These are phyloP conservation scores for Phytophthora hybrid DNA, from an alignment of 352 stramenopile genomes.

Conservation along the genomic window DNA sequence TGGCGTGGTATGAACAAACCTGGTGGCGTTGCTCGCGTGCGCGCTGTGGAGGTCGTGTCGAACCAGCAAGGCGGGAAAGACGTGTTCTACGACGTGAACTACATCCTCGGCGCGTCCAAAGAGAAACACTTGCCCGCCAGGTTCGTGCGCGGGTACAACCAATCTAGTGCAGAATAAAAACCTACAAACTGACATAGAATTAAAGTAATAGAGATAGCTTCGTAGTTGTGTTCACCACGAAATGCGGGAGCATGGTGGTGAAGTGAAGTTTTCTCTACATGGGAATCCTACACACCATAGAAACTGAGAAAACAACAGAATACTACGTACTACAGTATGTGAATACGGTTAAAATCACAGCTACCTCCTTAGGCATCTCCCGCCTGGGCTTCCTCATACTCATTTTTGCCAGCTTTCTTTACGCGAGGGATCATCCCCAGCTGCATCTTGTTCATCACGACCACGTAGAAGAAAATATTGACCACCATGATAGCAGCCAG, in stretches of 20 bases:
- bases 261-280: background rate
- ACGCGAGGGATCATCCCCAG: slow-evolving; percentile 4
- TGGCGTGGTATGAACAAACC: slow-evolving; percentile 76
- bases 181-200: background rate
- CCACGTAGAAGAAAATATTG: slow-evolving; percentile 10
- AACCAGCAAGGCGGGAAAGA: slow-evolving; percentile 21
- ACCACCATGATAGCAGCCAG: slow-evolving; percentile 4
- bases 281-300: too few relatives aligned
- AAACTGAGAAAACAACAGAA: background rate
- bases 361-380: background rate
- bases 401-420: slow-evolving; percentile 1
- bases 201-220: slow-evolving; percentile 23
- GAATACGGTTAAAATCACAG: background rate
- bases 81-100: slow-evolving; percentile 72
- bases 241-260: too few relatives aligned
- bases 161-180: slow-evolving; percentile 30
- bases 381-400: background rate
- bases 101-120: slow-evolving; percentile 60
- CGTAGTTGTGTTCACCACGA: background rate
- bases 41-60: slow-evolving; percentile 47
- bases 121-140: slow-evolving; percentile 70
- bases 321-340: too few relatives aligned
- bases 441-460: slow-evolving; percentile 8
- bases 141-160: slow-evolving; percentile 56
- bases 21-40: slow-evolving; percentile 69